Percentiles rank a stretch among this genome's conserved stretches.
Conservation (phyloP, 805 yeast genomes). For the Wickerhamomyces chaumierensis region DNA sequence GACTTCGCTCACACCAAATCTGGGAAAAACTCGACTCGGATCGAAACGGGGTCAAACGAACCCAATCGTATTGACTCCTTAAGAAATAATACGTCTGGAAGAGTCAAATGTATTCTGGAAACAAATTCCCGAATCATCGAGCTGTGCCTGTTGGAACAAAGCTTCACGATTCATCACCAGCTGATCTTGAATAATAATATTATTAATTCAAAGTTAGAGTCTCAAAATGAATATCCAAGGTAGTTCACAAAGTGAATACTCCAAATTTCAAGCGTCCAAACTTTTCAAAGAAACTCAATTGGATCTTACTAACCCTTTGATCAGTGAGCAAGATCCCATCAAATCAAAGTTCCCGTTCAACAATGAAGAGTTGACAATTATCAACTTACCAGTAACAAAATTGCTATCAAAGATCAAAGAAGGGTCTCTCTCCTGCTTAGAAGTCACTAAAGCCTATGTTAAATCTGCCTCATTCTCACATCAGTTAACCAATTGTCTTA, state of each 20-base stretch:
- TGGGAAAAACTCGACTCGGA: no score
- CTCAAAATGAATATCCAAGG: background rate
- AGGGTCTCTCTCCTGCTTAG: constrained; percentile 25
- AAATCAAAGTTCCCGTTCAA: background rate
- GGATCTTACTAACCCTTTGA: background rate
- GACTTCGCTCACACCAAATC: no score
- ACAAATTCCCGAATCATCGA: no score
- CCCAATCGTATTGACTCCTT: no score
- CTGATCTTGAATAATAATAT: no score
- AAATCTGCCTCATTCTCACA: constrained; percentile 50
- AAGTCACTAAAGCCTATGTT: constrained; percentile 43
- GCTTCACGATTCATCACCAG: no score
- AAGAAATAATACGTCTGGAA: no score
- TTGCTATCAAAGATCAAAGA: background rate
- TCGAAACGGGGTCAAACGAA: no score
- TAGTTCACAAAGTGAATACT: background rate
- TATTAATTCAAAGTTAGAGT: background rate
- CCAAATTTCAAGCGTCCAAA: background rate
- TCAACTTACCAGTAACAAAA: background rate
- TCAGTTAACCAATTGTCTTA: constrained; percentile 31
- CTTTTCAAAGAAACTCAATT: background rate
- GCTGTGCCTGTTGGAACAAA: no score
- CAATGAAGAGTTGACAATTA: background rate
- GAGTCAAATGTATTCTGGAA: no score
- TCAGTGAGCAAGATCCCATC: background rate